These are phyloP conservation scores for Nakazawaea anatomiae DNA, from an alignment of 805 yeast genomes.

Conservation along the genomic window DNA sequence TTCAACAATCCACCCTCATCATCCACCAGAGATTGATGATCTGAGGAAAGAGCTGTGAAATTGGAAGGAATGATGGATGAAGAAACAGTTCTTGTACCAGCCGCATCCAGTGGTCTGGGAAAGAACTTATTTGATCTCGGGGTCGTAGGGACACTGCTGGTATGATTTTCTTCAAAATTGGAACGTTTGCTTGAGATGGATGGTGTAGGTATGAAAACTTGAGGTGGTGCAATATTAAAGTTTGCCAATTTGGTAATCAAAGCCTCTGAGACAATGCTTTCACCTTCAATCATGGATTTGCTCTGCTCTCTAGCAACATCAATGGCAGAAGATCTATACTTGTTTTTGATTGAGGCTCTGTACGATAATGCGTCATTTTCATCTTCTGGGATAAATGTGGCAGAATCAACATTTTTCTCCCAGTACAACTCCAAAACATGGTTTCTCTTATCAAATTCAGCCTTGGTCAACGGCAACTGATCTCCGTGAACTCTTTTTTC, in stretches of 20 bases:
- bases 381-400: constrained; percentile 87
- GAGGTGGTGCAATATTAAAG: constrained; percentile 47
- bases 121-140: neutral
- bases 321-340: constrained; percentile 62
- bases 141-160: constrained; percentile 2
- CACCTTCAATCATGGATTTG: constrained; percentile 26
- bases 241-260: constrained; percentile 42
- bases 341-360: constrained; percentile 72
- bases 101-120: neutral
- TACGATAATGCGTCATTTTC: constrained; percentile 74
- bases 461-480: constrained; percentile 86
- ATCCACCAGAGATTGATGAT: too few relatives aligned
- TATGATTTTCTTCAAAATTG: neutral
- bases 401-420: constrained; percentile 91
- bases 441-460: constrained; percentile 74
- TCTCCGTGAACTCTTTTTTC: constrained; percentile 97
- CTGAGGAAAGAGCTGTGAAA: neutral
- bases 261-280: constrained; percentile 30
- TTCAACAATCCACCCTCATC: constrained; percentile 33
- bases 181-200: neutral
- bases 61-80: constrained; percentile 4
- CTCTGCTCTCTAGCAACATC: constrained; percentile 63
- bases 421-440: constrained; percentile 78
- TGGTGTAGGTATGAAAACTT: constrained; percentile 23
- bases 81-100: constrained; percentile 4